A percentile compares a stretch with the other conserved stretches of the same genome.
Conservation (phyloP, 2,329 filamentous ascomycete genomes). For the Penicillium sp. region DNA sequence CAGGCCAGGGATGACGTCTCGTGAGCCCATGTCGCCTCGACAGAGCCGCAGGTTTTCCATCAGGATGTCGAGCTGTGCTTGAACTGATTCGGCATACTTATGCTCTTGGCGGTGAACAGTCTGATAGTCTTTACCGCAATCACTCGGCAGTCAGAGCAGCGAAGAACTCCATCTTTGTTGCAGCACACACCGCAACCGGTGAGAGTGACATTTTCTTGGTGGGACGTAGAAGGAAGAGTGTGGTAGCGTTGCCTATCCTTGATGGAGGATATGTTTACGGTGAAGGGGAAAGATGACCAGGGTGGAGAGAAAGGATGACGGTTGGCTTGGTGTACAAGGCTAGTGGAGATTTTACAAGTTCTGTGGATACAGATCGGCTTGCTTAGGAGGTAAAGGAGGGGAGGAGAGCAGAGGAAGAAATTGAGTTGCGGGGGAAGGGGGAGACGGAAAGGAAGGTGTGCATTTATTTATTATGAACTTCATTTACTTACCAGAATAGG, state of each 20-base stretch:
- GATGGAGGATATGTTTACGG: not conserved
- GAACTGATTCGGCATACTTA: slow-evolving; percentile 39
- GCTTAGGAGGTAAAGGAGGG: not conserved
- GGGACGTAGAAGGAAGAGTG: not conserved
- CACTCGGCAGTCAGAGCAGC: slow-evolving; percentile 45
- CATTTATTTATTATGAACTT: not conserved
- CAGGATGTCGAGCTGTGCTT: slow-evolving; percentile 41
- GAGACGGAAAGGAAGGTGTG: not conserved
- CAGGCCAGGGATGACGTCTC: slow-evolving; percentile 42
- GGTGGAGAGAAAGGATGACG: not conserved
- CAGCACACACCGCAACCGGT: slow-evolving; percentile 26
- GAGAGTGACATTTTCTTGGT: not conserved
- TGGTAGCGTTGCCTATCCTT: not conserved
- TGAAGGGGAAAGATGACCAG: not conserved
- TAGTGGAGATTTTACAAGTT: not conserved
- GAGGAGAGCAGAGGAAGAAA: too few species aligned
- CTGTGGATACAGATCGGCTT: not conserved
- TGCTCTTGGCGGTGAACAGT: slow-evolving; percentile 37
- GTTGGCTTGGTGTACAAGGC: not conserved
- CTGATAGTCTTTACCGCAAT: slow-evolving; percentile 50
- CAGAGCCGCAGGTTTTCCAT: slow-evolving; percentile 44
- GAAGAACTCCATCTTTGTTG: slow-evolving; percentile 11
- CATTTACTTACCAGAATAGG: not conserved
- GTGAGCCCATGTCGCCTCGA: slow-evolving; percentile 47
- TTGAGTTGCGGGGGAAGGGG: too few species aligned